Evolutionary conservation across 768 basidiomycete species (phyloP).

Genomic region (Rhizopogon roseolus): DNA sequence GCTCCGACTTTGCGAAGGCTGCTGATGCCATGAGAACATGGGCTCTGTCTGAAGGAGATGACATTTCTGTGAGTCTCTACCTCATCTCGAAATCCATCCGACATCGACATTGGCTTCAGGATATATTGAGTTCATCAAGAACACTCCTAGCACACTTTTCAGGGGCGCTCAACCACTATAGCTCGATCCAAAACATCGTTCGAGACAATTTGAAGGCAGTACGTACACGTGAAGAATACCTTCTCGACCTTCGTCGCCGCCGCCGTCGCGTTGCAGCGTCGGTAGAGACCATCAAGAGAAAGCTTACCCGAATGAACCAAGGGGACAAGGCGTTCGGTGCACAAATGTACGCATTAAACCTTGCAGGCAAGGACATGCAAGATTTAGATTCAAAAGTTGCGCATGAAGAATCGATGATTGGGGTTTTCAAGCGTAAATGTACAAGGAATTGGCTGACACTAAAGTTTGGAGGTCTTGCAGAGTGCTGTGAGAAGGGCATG

Average conservation of each 20-base stretch:
- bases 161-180: constrained; percentile 62
- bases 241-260: constrained; percentile 71
- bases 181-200: constrained; percentile 63
- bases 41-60: constrained; percentile 80
- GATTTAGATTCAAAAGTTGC: constrained; percentile 78
- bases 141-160: constrained; percentile 65
- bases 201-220: constrained; percentile 70
- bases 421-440: constrained; percentile 77
- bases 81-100: not conserved
- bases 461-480: constrained; percentile 84
- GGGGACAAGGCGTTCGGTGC: constrained; percentile 77
- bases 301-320: constrained; percentile 82
- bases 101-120: constrained; percentile 35
- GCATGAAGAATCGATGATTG: constrained; percentile 71
- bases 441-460: constrained; percentile 69
- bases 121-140: constrained; percentile 68
- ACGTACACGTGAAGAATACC: constrained; percentile 76
- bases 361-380: constrained; percentile 71
- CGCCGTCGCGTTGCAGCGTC: constrained; percentile 61
- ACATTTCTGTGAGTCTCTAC: constrained; percentile 55
- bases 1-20: constrained; percentile 60
- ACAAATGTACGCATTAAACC: constrained; percentile 71
- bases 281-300: constrained; percentile 82
- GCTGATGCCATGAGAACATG: constrained; percentile 68
- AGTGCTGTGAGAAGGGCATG: constrained; percentile 78